phyloP scores from a whole-genome alignment of 345 rosid species.

The Euphorbia peplus region DNA sequence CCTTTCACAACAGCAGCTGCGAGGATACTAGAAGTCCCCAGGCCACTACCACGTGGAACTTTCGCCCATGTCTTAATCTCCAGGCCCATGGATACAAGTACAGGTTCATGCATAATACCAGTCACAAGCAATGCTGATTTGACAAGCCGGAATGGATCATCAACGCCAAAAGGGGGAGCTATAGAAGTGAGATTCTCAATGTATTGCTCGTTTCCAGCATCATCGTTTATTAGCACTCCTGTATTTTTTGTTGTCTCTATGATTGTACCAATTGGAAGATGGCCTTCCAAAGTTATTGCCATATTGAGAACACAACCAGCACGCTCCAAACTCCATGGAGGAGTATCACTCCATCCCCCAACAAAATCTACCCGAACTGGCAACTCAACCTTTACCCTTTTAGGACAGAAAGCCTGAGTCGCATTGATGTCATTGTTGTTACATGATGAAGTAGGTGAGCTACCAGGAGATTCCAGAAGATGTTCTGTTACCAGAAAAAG shows the following conservation, averaged over 20 bases:
- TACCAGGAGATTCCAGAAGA: conserved; percentile 47
- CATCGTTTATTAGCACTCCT: conserved; percentile 70
- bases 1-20: conserved; percentile 97
- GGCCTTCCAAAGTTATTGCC: conserved; percentile 78
- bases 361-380: conserved; percentile 95
- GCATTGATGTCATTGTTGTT: conserved; percentile 26
- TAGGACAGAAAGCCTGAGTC: conserved; percentile 36
- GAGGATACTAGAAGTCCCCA: conserved; percentile 96
- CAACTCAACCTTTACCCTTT: conserved; percentile 64
- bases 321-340: conserved; percentile 98
- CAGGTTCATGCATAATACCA: conserved; percentile 46
- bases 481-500: conserved; percentile 40
- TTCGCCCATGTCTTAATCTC: conserved; percentile 83
- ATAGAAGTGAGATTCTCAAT: conserved; percentile 52
- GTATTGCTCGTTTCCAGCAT: conserved; percentile 54
- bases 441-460: conserved; percentile 25
- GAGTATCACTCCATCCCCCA: conserved; percentile 99
- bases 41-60: conserved; percentile 92
- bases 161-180: conserved; percentile 55
- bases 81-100: conserved; percentile 48
- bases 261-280: conserved; percentile 83
- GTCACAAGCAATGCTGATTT: conserved; percentile 89
- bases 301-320: conserved; percentile 90
- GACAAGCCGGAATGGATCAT: conserved; percentile 79
- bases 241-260: conserved; percentile 55